Evolutionary conservation across 306 rosid species (phyloP), one percentile per base, ranked within the genome.

Genomic region (Castanea sativa): DNA sequence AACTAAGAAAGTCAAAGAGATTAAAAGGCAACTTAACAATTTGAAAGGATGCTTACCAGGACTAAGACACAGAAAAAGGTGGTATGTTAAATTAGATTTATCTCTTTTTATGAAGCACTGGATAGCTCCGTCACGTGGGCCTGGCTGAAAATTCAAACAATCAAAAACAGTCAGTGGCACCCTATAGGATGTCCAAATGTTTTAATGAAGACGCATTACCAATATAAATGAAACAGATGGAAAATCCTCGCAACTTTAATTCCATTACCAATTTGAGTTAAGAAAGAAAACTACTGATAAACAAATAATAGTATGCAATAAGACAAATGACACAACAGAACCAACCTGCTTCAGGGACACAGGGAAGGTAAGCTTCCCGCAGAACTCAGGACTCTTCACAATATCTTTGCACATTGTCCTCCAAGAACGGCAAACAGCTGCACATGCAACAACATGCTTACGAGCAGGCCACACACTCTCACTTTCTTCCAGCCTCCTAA

Each of bases 391-490:
- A 83, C 80, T 80, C 86, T 79, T 90, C 9, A 93, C 98, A 0
- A 93, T 91, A 55, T 91, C 98, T 78, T 88, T 93, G 89, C 98
- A 93, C 97, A 93, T 91, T 12, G 80, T 82, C 81, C 98, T 93
- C 98, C 98, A 93, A 38, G 97, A 93, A 73, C 83, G 92, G 80
- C 97, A 93, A 78, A 93, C 97, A 53, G 97, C 87, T 67, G 98
- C 88, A 82, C 94, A 93, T 33, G 98, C 94, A 75, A 93, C 97
- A 41, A 93, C 98, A 19, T 93, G 77, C 90, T 80, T 93, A 45
- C 97, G 91, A 51, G 94, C 80, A 41, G 97, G 98, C 98, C 98
- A 93, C 0, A 82, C 80, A 67, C 77, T 93, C 89, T 93, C 98
- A 77, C 94, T 93, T 86, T 90, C 94, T 85, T 93, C 98, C 75